Percentiles rank a stretch among this genome's conserved stretches.
phyloP scores from a whole-genome alignment of 805 yeast species.

The Spathaspora passalidarum region DNA sequence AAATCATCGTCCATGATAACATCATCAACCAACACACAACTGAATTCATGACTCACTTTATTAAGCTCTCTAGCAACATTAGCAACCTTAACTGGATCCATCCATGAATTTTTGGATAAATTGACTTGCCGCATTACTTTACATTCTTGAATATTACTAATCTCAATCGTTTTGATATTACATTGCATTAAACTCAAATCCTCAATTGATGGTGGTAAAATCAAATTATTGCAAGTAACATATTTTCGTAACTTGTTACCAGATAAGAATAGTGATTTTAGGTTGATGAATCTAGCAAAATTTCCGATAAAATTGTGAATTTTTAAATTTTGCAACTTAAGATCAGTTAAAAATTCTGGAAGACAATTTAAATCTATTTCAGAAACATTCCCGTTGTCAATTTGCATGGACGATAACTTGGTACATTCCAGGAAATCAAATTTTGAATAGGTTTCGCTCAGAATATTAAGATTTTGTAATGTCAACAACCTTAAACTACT shows the following conservation, averaged over 20 bases:
- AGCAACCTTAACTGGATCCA: background rate
- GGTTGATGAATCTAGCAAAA: background rate
- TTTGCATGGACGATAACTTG: background rate
- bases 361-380: background rate
- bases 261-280: background rate
- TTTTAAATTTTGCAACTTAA: background rate
- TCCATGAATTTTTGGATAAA: background rate
- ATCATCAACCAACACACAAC: slow-evolving; percentile 1
- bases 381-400: background rate
- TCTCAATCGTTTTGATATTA: background rate
- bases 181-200: background rate
- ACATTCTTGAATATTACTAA: background rate
- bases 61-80: background rate
- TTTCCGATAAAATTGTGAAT: background rate
- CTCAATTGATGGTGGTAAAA: background rate
- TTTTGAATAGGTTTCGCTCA: background rate
- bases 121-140: background rate
- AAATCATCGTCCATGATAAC: slow-evolving; percentile 1
- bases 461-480: background rate
- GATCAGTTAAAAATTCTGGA: background rate
- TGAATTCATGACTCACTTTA: background rate
- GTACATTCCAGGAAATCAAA: background rate
- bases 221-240: background rate
- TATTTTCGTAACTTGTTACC: background rate
- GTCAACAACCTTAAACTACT: background rate